phyloP scores from a whole-genome alignment of 2,329 filamentous ascomycete genomes.

The Onygenales sp. region DNA sequence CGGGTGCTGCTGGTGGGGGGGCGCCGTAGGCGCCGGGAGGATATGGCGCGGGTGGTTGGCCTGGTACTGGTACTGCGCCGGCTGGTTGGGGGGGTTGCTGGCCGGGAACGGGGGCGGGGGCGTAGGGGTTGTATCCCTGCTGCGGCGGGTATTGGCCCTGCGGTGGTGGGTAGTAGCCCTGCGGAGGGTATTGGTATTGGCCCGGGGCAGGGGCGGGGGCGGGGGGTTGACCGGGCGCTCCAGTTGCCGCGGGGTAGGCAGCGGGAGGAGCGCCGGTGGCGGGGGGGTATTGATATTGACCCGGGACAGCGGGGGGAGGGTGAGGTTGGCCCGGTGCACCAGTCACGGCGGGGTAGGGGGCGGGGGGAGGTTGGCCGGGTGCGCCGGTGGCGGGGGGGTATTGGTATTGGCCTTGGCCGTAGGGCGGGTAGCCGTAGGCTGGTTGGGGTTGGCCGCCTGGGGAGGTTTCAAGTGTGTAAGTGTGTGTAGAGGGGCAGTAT shows the following conservation, averaged over 20 bases:
- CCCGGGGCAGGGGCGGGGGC: constrained; percentile 15
- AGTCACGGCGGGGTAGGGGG: constrained; percentile 17
- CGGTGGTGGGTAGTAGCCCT: constrained; percentile 17
- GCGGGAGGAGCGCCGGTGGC: constrained; percentile 9
- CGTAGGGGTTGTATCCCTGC: no score
- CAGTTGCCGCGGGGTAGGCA: constrained; percentile 17
- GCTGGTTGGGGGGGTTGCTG: no score
- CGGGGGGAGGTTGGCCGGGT: constrained; percentile 11
- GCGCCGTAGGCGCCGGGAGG: no score
- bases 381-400: neutral
- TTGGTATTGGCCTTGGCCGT: neutral
- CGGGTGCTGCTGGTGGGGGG: constrained; percentile 7
- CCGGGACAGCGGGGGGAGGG: constrained; percentile 10
- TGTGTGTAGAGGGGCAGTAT: neutral
- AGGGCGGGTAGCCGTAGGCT: constrained; percentile 1
- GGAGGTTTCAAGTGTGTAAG: neutral
- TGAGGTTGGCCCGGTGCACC: constrained; percentile 15
- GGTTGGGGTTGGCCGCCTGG: neutral
- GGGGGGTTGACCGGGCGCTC: constrained; percentile 14
- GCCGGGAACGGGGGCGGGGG: no score
- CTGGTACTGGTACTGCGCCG: no score
- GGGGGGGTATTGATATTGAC: constrained; percentile 17
- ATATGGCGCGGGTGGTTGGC: no score
- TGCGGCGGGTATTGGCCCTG: constrained; percentile 17
- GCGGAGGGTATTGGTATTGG: constrained; percentile 18